Conservation (phyloP, 148 eudicot species). For the Rhododendron molle region DNA sequence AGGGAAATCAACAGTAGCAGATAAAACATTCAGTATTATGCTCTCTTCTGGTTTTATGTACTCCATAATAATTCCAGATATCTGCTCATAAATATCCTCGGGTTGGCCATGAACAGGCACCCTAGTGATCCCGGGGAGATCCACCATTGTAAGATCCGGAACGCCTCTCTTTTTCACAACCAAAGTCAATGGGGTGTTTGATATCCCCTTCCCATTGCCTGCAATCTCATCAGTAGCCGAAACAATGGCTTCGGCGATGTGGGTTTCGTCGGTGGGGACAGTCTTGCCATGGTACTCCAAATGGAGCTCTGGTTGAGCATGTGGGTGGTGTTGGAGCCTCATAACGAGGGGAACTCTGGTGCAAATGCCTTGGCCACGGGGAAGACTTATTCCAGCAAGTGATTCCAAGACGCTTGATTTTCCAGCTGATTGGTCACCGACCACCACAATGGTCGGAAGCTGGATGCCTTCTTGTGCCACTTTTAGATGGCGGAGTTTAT, state of each 20-base stretch:
- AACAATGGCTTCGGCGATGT: too few relatives aligned
- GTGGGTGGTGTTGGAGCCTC: too few relatives aligned
- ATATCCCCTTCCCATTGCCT: background rate
- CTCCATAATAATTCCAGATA: too few relatives aligned
- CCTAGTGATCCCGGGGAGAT: conserved; percentile 46
- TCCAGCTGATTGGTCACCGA: background rate
- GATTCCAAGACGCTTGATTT: background rate
- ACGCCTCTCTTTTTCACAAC: conserved; percentile 25
- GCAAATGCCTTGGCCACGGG: background rate
- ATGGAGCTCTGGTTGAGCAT: too few relatives aligned
- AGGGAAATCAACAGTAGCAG: too few relatives aligned
- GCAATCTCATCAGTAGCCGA: too few relatives aligned
- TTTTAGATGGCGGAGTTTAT: background rate
- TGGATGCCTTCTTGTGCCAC: background rate
- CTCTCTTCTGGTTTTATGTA: too few relatives aligned
- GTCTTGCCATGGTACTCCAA: too few relatives aligned
- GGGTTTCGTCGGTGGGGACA: too few relatives aligned
- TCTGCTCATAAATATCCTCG: conserved; percentile 41
- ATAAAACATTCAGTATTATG: too few relatives aligned
- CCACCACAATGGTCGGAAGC: background rate
- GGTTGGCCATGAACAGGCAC: conserved; percentile 48
- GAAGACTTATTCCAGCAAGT: background rate
- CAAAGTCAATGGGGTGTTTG: conserved; percentile 16
- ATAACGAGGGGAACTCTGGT: too few relatives aligned
- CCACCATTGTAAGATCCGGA: conserved; percentile 50